Evolutionary conservation across 2,329 filamentous ascomycete genomes (phyloP).

Genomic region (Penicillium sclerotiorum): DNA sequence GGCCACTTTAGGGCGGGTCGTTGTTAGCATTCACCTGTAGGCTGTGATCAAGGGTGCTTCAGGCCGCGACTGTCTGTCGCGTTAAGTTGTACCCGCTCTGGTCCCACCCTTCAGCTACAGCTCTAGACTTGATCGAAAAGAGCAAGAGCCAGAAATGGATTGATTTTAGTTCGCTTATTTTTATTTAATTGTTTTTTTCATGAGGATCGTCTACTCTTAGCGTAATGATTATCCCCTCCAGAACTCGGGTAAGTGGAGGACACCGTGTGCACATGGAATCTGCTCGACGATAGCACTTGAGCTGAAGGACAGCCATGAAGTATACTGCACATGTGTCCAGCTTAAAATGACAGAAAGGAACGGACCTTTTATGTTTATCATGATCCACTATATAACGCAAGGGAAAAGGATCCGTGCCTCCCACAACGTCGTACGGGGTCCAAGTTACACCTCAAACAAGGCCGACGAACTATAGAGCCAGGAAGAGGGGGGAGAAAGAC

Average conservation of each 20-base stretch:
- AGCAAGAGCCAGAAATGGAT: too few relatives aligned
- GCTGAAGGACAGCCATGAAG: too few relatives aligned
- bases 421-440: slow-evolving; percentile 4
- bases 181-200: neutral
- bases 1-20: slow-evolving; percentile 12
- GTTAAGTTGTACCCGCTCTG: slow-evolving; percentile 24
- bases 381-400: neutral
- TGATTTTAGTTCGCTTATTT: neutral
- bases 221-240: slow-evolving; percentile 4
- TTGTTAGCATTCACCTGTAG: slow-evolving; percentile 5
- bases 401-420: neutral
- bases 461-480: slow-evolving; percentile 11
- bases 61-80: slow-evolving; percentile 20
- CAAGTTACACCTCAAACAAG: too few relatives aligned
- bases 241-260: too few relatives aligned
- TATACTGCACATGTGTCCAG: too few relatives aligned
- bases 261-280: too few relatives aligned
- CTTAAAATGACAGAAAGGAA: too few relatives aligned
- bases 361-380: too few relatives aligned
- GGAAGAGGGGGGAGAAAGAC: slow-evolving; percentile 8
- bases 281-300: too few relatives aligned
- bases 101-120: slow-evolving; percentile 15
- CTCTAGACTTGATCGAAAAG: slow-evolving; percentile 2
- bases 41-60: slow-evolving; percentile 28
- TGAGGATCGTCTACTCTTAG: neutral